phyloP scores from a whole-genome alignment of 2,329 filamentous ascomycete genomes.

The Xylariaceae sp. region DNA sequence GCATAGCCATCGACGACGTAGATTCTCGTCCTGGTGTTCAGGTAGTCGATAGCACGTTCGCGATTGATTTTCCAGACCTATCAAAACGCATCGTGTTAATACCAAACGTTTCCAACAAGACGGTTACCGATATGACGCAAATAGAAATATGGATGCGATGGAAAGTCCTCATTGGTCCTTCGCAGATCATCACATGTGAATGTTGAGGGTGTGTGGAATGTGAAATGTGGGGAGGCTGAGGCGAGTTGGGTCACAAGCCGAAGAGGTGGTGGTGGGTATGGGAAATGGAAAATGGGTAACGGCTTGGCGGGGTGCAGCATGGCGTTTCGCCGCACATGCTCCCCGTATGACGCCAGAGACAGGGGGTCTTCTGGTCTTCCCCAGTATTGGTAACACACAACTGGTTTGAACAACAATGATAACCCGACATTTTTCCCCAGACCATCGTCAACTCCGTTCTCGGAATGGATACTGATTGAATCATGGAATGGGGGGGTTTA shows the following conservation, averaged over 20 bases:
- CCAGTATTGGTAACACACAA: conserved; percentile 16
- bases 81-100: conserved; percentile 13
- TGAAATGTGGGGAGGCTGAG: neutral
- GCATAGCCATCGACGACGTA: conserved; percentile 98
- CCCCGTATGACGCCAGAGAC: conserved; percentile 37
- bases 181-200: conserved; percentile 15
- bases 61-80: conserved; percentile 99
- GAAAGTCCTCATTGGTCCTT: too few relatives aligned
- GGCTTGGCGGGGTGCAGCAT: conserved; percentile 16
- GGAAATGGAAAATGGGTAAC: conserved; percentile 3
- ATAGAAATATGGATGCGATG: conserved; percentile 4
- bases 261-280: neutral
- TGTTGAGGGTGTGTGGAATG: neutral
- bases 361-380: conserved; percentile 29
- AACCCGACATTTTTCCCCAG: conserved; percentile 4
- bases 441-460: neutral
- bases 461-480: neutral
- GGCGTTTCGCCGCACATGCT: conserved; percentile 32
- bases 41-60: conserved; percentile 97
- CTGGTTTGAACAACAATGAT: conserved; percentile 3
- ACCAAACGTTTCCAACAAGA: neutral
- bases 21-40: conserved; percentile 98
- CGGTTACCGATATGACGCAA: conserved; percentile 15
- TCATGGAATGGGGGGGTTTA: neutral
- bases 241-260: neutral